Percentiles rank a stretch among this genome's conserved stretches.
Evolutionary conservation across 352 stramenopile genomes (phyloP).

Genomic region (Phytophthora uliginosa): DNA sequence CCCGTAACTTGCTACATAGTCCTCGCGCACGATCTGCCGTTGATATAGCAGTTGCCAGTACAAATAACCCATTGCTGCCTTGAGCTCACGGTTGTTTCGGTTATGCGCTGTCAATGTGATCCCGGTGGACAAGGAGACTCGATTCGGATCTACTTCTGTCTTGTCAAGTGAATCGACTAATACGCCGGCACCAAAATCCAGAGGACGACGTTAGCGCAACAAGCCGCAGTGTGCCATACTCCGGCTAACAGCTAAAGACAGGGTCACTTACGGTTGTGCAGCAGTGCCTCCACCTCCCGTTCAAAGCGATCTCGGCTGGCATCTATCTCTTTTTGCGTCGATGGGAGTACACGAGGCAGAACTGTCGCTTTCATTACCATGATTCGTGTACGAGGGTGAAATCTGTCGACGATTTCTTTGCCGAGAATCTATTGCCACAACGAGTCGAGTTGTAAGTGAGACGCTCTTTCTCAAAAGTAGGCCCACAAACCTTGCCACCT

Average conservation of each 20-base stretch:
- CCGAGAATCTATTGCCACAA: constrained; percentile 40
- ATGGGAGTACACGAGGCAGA: constrained; percentile 69
- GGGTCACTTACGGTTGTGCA: constrained; percentile 46
- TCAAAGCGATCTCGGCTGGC: constrained; percentile 52
- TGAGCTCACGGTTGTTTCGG: constrained; percentile 76
- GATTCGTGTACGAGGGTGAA: constrained; percentile 44
- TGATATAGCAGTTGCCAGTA: constrained; percentile 62
- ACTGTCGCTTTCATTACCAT: constrained; percentile 76
- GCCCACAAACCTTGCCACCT: background rate
- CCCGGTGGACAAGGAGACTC: constrained; percentile 63
- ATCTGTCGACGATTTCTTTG: constrained; percentile 26
- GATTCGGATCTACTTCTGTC: constrained; percentile 63
- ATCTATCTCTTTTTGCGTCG: constrained; percentile 62
- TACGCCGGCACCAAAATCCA: background rate
- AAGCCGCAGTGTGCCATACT: background rate
- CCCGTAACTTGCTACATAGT: constrained; percentile 57
- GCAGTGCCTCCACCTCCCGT: constrained; percentile 48
- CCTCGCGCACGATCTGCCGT: constrained; percentile 43
- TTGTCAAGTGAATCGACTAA: constrained; percentile 43
- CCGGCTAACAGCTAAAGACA: background rate
- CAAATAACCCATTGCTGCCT: constrained; percentile 55
- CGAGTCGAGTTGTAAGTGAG: background rate
- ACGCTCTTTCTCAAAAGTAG: background rate
- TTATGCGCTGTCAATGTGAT: constrained; percentile 74
- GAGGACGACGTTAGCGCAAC: background rate